Percentiles rank a stretch among this genome's conserved stretches.
Evolutionary conservation across 768 basidiomycete species (phyloP).

Genomic region (Sporobolomyces phaffii): DNA sequence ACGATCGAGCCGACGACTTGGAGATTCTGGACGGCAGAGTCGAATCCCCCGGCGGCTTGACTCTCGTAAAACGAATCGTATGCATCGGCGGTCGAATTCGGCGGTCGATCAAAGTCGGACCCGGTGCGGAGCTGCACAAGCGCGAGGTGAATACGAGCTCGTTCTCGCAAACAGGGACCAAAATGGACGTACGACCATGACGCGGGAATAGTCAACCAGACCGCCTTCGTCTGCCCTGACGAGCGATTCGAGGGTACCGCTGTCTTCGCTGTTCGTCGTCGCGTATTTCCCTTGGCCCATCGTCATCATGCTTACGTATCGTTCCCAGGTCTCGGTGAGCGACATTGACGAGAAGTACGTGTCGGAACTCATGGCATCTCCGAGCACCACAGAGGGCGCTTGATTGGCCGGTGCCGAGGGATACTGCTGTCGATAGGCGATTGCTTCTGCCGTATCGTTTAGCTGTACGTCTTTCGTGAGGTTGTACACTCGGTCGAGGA

Average conservation of each 20-base stretch:
- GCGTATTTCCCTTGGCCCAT: constrained; percentile 44
- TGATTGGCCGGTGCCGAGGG: constrained; percentile 43
- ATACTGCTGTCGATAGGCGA: constrained; percentile 47
- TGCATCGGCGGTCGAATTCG: constrained; percentile 30
- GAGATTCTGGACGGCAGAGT: constrained; percentile 47
- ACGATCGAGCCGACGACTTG: constrained; percentile 48
- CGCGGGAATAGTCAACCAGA: constrained; percentile 48
- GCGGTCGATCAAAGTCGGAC: constrained; percentile 46
- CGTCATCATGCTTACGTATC: constrained; percentile 48
- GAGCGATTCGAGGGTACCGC: constrained; percentile 48
- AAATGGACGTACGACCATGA: constrained; percentile 42
- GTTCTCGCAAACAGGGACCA: no score
- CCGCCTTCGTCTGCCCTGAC: constrained; percentile 47
- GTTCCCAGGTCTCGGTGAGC: constrained; percentile 47
- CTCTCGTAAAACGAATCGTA: constrained; percentile 45
- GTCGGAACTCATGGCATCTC: constrained; percentile 46
- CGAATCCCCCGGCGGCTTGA: constrained; percentile 44
- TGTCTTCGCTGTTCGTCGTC: constrained; percentile 48
- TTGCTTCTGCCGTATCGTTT: constrained; percentile 45
- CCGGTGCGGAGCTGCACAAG: constrained; percentile 46
- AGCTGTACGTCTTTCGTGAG: constrained; percentile 46
- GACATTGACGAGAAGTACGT: constrained; percentile 47
- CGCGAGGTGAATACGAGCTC: no score
- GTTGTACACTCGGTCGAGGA: constrained; percentile 45
- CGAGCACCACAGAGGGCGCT: constrained; percentile 45